A percentile compares a stretch with the other conserved stretches of the same genome.
phyloP scores from a whole-genome alignment of 2,329 filamentous ascomycete genomes.

The Tolypocladium ovalisporum region DNA sequence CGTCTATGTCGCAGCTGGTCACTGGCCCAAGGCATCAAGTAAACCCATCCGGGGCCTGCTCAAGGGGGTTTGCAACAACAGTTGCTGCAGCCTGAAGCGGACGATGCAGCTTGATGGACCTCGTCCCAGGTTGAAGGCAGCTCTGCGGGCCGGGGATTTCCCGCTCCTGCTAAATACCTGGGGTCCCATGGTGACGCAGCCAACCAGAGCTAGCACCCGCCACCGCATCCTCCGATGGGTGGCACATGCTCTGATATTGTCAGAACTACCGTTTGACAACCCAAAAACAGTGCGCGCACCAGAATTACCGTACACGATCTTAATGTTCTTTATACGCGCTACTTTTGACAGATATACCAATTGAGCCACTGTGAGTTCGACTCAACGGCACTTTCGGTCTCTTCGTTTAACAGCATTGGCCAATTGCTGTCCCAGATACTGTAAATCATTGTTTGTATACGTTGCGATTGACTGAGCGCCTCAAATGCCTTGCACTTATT shows the following conservation, averaged over 20 bases:
- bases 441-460: neutral
- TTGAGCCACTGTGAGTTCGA: no score
- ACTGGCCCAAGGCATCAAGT: neutral
- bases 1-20: neutral
- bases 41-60: neutral
- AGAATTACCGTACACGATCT: no score
- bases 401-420: neutral
- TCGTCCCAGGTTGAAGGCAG: neutral
- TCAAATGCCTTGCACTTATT: neutral
- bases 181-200: neutral
- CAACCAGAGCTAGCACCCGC: neutral
- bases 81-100: neutral
- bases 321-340: no score
- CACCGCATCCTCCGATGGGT: neutral
- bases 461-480: neutral
- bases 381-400: neutral
- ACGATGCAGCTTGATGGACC: neutral
- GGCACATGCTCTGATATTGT: neutral
- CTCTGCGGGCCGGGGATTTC: neutral
- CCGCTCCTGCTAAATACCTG: neutral
- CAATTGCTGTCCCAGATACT: neutral
- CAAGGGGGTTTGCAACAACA: neutral
- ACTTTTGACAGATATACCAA: no score
- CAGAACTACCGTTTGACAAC: no score
- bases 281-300: no score